Evolutionary conservation across 177 flowering plant genomes (phyloP).

Genomic region (Vitis hybrid): DNA sequence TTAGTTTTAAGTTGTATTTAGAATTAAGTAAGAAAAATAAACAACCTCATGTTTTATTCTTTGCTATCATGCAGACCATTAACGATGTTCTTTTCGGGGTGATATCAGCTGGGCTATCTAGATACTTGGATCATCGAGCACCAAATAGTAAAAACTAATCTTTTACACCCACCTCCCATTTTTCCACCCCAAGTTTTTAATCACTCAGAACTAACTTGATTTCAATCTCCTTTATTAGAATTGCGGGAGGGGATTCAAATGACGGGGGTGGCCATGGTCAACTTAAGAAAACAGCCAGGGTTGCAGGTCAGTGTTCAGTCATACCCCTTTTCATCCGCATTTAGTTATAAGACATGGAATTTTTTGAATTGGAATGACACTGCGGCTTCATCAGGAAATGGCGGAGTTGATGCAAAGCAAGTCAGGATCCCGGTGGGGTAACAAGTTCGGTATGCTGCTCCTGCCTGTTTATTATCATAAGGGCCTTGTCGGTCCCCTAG

Average conservation of each 20-base stretch:
- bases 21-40: no score
- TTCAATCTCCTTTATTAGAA: conserved; percentile 21
- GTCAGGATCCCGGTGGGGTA: conserved; percentile 61
- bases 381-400: conserved; percentile 41
- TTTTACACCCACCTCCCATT: no score
- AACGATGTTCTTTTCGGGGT: conserved; percentile 85
- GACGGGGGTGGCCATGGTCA: conserved; percentile 65
- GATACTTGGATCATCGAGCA: conserved; percentile 49
- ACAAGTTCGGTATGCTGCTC: conserved; percentile 65
- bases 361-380: not conserved
- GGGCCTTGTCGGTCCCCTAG: conserved; percentile 42
- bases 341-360: not conserved
- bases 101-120: conserved; percentile 62
- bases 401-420: conserved; percentile 41
- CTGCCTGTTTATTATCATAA: conserved; percentile 58
- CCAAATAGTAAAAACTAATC: conserved; percentile 34
- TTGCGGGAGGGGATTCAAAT: conserved; percentile 41
- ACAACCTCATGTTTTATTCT: no score
- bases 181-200: no score
- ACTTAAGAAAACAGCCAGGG: conserved; percentile 52
- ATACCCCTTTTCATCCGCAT: not conserved
- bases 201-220: not conserved
- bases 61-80: conserved; percentile 50
- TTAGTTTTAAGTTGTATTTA: no score
- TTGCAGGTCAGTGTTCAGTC: conserved; percentile 41